phyloP scores from a whole-genome alignment of 208 protist species.

The Wallacemonas collosoma region DNA sequence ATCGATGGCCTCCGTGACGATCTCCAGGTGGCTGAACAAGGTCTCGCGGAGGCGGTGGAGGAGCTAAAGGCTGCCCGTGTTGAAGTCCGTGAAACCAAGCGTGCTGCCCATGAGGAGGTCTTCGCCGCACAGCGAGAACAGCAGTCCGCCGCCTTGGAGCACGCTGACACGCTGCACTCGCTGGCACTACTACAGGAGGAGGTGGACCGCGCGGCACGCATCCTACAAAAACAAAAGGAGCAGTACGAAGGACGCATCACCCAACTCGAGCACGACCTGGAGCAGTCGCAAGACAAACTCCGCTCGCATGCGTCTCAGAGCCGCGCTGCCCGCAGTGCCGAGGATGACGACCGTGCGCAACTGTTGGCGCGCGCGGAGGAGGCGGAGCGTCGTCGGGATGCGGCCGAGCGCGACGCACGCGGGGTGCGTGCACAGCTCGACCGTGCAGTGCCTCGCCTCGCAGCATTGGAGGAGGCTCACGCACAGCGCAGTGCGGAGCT shows the following conservation, averaged over 20 bases:
- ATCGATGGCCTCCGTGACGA: conserved; percentile 43
- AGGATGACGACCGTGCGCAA: conserved; percentile 26
- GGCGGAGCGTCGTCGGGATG: conserved; percentile 26
- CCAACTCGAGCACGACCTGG: conserved; percentile 44
- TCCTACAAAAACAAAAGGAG: conserved; percentile 48
- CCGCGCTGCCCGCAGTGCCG: conserved; percentile 29
- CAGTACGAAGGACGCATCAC: conserved; percentile 34
- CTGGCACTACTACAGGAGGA: conserved; percentile 39
- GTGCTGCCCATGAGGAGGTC: conserved; percentile 45
- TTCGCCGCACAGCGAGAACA: conserved; percentile 48
- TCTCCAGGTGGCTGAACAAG: conserved; percentile 28
- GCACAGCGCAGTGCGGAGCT: conserved; percentile 53
- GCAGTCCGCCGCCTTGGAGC: conserved; percentile 35
- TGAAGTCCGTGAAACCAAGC: conserved; percentile 29
- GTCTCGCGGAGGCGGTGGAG: conserved; percentile 27
- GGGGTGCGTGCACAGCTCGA: conserved; percentile 45
- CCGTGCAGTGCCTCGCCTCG: conserved; percentile 47
- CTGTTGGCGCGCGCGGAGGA: conserved; percentile 27
- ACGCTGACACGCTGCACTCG: conserved; percentile 24
- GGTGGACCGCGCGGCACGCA: conserved; percentile 39
- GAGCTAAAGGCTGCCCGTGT: conserved; percentile 32
- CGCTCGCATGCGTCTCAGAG: conserved; percentile 27
- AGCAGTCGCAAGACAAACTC: conserved; percentile 33
- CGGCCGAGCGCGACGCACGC: conserved; percentile 35
- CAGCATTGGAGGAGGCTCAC: conserved; percentile 55